Base-by-base conservation (phyloP, 352 stramenopile species). In the Phytophthora niederhauseri region DNA sequence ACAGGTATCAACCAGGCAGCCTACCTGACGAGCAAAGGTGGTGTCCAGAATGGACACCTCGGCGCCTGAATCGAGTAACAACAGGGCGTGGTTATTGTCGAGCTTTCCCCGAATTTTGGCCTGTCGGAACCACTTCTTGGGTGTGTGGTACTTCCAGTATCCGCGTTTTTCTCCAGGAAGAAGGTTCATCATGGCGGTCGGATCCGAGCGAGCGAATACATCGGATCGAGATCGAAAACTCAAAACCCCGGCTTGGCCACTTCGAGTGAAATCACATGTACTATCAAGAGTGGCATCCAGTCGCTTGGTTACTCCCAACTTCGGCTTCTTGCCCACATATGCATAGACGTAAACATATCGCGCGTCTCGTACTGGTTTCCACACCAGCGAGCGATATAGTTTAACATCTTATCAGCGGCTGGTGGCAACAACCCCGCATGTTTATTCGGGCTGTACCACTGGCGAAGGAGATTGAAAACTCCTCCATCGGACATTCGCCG, bases 51-150 rank as follows among this genome's bases (percentile, higher is more conserved):
- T 66, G 4, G 66, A 74, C 54, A 68, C 60, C 31, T 73, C 59
- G 59, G 59, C 66, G 26, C 49, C 55, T n/a, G 55, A 68, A 26
- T 81, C 73, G 19, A 75, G 46, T 6, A 77, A 22, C 9, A 73
- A 19, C 20, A 34, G 51, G 0, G 74, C 64, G 7, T 53, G 48
- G 2, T 30, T 26, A 50, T 78, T 62, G 48, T 77, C 41, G 3
- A 78, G 28, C 20, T 52, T 59, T 0, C 63, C 60, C 0, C 0
- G 4, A 0, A 67, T 60, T 43, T 78, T 76, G 8, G 64, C 69
- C 28, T 81, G 61, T 15, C 55, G 45, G 20, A 73, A 68, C 41
- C 30, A 43, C 50, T 81, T 77, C 20, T 64, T 22, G 0, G 61
- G 61, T 1, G 48, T 41, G 51, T 67, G 45, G 9, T 76, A 20